Evolutionary conservation across 2,329 filamentous ascomycete species (phyloP).

Genomic region (Aspergillus sp.): DNA sequence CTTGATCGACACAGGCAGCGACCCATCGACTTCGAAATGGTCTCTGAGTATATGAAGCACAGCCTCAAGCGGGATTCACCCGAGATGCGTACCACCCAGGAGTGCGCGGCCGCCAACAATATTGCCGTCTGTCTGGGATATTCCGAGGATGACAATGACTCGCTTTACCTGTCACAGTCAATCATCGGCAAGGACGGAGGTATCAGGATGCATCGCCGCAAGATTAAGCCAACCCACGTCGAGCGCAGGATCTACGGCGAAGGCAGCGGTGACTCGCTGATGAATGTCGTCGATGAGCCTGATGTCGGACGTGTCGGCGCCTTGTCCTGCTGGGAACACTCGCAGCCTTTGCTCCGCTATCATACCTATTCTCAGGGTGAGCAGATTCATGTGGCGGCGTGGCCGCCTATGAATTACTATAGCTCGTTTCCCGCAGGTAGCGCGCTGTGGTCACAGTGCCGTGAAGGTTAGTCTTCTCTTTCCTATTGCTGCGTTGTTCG

Average conservation of each 20-base stretch:
- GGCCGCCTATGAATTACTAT: slow-evolving; percentile 35
- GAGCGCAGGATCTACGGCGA: slow-evolving; percentile 53
- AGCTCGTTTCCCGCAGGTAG: no score
- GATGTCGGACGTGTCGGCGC: slow-evolving; percentile 29
- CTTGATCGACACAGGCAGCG: no score
- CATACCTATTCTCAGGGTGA: slow-evolving; percentile 46
- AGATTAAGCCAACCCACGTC: slow-evolving; percentile 55
- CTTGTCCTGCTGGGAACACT: slow-evolving; percentile 53
- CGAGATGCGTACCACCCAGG: slow-evolving; percentile 42
- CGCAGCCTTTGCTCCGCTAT: slow-evolving; percentile 51
- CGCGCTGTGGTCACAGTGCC: no score
- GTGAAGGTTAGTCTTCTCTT: no score
- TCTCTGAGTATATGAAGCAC: slow-evolving; percentile 6
- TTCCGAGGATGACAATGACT: slow-evolving; percentile 39
- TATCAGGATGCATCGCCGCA: slow-evolving; percentile 45
- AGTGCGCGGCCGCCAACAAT: slow-evolving; percentile 33
- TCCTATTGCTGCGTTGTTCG: no score
- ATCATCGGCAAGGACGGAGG: slow-evolving; percentile 47
- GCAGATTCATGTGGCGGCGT: slow-evolving; percentile 50
- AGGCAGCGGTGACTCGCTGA: slow-evolving; percentile 33
- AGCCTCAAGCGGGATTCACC: slow-evolving; percentile 12
- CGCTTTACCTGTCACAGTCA: slow-evolving; percentile 50
- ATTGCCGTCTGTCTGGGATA: slow-evolving; percentile 48
- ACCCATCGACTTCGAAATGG: no score
- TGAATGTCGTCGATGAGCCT: slow-evolving; percentile 43